Evolutionary conservation across 345 rosid species (phyloP).

Genomic region (Crucihimalaya himalaica): DNA sequence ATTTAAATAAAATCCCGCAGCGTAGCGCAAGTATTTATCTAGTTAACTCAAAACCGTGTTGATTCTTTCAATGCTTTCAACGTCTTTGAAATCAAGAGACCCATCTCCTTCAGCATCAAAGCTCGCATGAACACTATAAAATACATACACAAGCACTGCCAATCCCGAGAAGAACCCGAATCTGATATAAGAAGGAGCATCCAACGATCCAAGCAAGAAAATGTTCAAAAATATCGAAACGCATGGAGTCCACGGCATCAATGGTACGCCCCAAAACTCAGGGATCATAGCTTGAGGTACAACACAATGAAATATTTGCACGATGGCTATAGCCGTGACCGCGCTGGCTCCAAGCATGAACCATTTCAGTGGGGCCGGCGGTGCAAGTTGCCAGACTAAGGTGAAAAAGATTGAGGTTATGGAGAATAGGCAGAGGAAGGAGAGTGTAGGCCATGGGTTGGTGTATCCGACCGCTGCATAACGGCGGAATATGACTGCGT

Average conservation of each 20-base stretch:
- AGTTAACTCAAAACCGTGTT: slow-evolving; percentile 35
- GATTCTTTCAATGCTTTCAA: slow-evolving; percentile 44
- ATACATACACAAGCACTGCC: slow-evolving; percentile 62
- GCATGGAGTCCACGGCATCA: slow-evolving; percentile 92
- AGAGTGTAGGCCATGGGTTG: slow-evolving; percentile 70
- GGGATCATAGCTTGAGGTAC: slow-evolving; percentile 75
- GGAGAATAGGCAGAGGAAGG: slow-evolving; percentile 63
- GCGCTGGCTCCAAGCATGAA: slow-evolving; percentile 51
- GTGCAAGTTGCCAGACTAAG: slow-evolving; percentile 59
- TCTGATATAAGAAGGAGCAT: slow-evolving; percentile 65
- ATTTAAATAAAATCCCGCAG: too few relatives aligned
- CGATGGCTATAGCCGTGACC: slow-evolving; percentile 46
- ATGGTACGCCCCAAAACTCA: slow-evolving; percentile 87
- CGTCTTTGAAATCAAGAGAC: slow-evolving; percentile 49
- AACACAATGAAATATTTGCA: slow-evolving; percentile 56
- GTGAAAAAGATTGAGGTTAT: slow-evolving; percentile 63
- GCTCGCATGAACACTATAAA: slow-evolving; percentile 91
- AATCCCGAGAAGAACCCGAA: slow-evolving; percentile 72
- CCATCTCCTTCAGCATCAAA: slow-evolving; percentile 69
- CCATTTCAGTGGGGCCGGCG: slow-evolving; percentile 51
- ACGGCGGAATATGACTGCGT: slow-evolving; percentile 74
- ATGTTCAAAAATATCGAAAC: slow-evolving; percentile 77
- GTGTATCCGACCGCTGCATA: slow-evolving; percentile 63
- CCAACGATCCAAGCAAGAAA: slow-evolving; percentile 73
- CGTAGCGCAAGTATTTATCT: too few relatives aligned